Conservation (phyloP, 331 rosid genomes). For the Quercus tomentella region DNA sequence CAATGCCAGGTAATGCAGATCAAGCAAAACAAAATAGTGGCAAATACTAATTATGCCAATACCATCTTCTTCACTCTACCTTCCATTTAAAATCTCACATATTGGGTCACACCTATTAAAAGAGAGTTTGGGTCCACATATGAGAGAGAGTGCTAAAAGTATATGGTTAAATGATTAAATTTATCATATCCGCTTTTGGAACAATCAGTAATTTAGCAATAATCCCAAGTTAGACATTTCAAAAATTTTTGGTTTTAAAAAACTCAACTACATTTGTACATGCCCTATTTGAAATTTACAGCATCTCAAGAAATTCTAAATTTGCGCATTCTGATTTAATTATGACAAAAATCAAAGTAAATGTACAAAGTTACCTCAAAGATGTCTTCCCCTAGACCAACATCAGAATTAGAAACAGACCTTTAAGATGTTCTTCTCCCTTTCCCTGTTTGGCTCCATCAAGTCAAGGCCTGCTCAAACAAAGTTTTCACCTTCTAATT, state of each 20-base stretch:
- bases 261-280: not conserved
- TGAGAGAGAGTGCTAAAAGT: too few relatives aligned
- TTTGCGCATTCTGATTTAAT: not conserved
- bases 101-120: too few relatives aligned
- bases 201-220: not conserved
- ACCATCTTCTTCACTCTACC: too few relatives aligned
- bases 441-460: conserved; percentile 86
- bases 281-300: not conserved
- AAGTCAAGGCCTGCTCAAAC: conserved; percentile 64
- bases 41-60: not conserved
- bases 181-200: too few relatives aligned
- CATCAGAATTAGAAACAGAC: conserved; percentile 60
- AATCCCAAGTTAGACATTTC: too few relatives aligned
- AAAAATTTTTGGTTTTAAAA: not conserved
- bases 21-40: too few relatives aligned
- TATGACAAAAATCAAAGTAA: not conserved
- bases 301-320: not conserved
- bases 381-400: conserved; percentile 33
- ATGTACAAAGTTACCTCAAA: conserved; percentile 50
- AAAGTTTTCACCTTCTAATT: conserved; percentile 74
- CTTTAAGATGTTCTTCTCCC: conserved; percentile 72
- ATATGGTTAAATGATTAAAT: too few relatives aligned
- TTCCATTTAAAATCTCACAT: too few relatives aligned
- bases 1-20: too few relatives aligned
- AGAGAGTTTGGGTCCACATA: too few relatives aligned